phyloP scores from a whole-genome alignment of 2,329 filamentous ascomycete species.

The Sarocladium strictum region DNA sequence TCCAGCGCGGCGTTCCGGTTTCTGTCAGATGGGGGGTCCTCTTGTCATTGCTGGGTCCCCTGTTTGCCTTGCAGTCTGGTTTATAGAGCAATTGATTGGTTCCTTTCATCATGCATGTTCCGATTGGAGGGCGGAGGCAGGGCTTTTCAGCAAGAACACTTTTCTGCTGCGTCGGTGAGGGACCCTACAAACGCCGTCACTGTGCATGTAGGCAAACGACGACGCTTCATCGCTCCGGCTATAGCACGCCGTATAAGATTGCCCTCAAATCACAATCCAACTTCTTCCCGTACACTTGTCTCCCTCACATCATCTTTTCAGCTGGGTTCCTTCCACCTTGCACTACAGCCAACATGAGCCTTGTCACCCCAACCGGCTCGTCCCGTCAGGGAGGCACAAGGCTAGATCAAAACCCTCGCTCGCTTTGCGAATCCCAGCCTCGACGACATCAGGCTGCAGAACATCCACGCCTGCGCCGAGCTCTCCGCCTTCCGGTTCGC shows the following conservation, averaged over 20 bases:
- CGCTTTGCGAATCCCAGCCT: not conserved
- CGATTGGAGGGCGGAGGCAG: too few relatives aligned
- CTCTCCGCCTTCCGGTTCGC: not conserved
- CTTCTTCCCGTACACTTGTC: too few relatives aligned
- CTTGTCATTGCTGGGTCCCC: not conserved
- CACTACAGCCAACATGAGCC: too few relatives aligned
- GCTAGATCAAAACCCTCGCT: not conserved
- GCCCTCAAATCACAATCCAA: too few relatives aligned
- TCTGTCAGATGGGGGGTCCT: not conserved
- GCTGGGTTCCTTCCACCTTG: too few relatives aligned
- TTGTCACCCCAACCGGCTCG: too few relatives aligned
- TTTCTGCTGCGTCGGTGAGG: too few relatives aligned
- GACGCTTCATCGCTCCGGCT: too few relatives aligned
- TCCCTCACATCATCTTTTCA: too few relatives aligned
- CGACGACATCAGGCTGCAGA: not conserved
- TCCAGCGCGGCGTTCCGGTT: conserved; percentile 5
- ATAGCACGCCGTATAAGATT: too few relatives aligned
- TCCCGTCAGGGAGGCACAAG: not conserved
- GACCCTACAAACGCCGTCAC: not conserved
- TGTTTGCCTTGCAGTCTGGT: not conserved
- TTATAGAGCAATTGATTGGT: not conserved
- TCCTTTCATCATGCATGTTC: not conserved
- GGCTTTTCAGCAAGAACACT: too few relatives aligned
- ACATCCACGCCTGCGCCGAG: not conserved
- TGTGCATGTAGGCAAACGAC: too few relatives aligned